phyloP scores from a whole-genome alignment of 2,329 filamentous ascomycete species.

The Orbilia ellipsospora region DNA sequence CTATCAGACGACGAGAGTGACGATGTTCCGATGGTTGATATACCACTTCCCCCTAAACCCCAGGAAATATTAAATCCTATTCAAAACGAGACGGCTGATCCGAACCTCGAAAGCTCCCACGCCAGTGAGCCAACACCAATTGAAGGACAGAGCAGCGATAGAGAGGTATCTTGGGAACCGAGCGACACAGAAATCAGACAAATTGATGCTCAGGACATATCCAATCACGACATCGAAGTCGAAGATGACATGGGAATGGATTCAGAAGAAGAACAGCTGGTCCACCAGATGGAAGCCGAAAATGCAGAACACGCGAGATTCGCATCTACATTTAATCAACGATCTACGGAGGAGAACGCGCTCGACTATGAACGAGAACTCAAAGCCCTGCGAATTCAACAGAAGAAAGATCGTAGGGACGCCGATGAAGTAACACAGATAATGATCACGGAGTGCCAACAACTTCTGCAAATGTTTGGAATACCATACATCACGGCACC shows the following conservation, averaged over 20 bases:
- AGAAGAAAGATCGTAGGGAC: constrained; percentile 94
- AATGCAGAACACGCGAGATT: constrained; percentile 95
- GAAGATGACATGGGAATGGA: constrained; percentile 61
- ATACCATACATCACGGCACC: constrained; percentile 96
- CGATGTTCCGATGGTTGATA: constrained; percentile 41
- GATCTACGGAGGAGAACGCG: constrained; percentile 73
- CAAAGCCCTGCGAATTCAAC: constrained; percentile 86
- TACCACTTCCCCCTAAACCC: not conserved
- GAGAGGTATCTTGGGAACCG: constrained; percentile 59
- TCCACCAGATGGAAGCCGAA: constrained; percentile 86
- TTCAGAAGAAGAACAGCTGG: constrained; percentile 85
- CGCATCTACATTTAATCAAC: constrained; percentile 82
- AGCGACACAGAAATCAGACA: constrained; percentile 59
- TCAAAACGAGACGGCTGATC: not conserved
- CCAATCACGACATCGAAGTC: constrained; percentile 54
- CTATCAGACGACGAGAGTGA: constrained; percentile 43
- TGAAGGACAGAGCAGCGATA: constrained; percentile 30
- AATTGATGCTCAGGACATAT: not conserved
- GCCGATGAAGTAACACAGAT: constrained; percentile 96
- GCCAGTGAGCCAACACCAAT: not conserved
- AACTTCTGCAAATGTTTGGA: constrained; percentile 87
- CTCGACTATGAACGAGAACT: constrained; percentile 88
- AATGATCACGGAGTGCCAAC: constrained; percentile 95
- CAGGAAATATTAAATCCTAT: not conserved
- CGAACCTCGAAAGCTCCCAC: too few relatives aligned